Percentiles rank a stretch among this genome's conserved stretches.
phyloP scores from a whole-genome alignment of 176 grass and related monocot genomes.

The Triticum urartu region DNA sequence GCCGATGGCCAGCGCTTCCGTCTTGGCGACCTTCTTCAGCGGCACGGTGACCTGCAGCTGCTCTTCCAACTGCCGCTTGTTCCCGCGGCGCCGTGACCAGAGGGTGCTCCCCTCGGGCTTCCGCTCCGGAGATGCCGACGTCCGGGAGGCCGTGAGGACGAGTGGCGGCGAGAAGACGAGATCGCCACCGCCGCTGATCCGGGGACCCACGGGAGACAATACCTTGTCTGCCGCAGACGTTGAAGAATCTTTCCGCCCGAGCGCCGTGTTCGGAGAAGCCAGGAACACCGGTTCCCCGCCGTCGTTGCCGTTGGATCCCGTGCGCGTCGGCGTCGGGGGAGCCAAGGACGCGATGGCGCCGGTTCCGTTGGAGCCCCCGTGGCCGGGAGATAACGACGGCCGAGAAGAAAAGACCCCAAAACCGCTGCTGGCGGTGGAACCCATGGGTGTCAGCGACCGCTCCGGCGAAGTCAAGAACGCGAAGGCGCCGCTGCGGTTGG shows the following conservation, averaged over 20 bases:
- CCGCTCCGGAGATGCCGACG: background rate
- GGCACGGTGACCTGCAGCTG: background rate
- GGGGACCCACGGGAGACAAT: background rate
- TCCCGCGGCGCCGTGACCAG: background rate
- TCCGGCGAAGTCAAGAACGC: conserved; percentile 3
- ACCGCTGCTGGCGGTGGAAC: background rate
- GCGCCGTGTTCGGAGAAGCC: background rate
- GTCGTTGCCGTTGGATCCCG: background rate
- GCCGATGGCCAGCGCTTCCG: background rate
- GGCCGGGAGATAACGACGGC: background rate
- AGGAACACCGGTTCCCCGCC: background rate
- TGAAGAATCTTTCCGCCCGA: background rate
- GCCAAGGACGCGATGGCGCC: background rate
- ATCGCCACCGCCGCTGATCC: background rate
- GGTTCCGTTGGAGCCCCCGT: background rate
- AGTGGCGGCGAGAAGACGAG: background rate
- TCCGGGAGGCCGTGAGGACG: background rate
- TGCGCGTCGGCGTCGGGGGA: background rate
- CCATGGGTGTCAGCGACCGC: background rate
- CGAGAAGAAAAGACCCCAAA: background rate
- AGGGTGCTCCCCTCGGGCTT: background rate
- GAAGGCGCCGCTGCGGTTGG: background rate
- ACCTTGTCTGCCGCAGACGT: background rate
- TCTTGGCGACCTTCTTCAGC: conserved; percentile 2
- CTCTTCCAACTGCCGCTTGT: conserved; percentile 1